Base-by-base conservation (phyloP, 306 rosid species). In the Trichosanthes truncata region DNA sequence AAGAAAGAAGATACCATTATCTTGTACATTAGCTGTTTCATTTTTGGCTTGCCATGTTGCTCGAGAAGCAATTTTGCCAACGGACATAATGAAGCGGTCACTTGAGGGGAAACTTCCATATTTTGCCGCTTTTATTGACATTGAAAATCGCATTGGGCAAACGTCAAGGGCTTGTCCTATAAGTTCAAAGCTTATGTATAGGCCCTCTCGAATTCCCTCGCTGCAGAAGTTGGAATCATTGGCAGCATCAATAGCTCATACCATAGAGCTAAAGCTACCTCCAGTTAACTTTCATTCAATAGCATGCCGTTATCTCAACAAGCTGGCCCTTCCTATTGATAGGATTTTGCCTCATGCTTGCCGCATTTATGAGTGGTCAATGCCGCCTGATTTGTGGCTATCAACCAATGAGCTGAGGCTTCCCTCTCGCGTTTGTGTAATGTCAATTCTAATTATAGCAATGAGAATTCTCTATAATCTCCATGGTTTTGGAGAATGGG, bases 401-500 rank as follows among this genome's bases (percentile, higher is more conserved):
- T 87, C 96, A 53, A 74, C 84, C 23, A 90, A 80, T 80, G 90
- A 88, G 81, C 85, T 85, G 83, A 89, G 85, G 87, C 89, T 90
- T 72, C 98, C 98, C 41, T 86, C 92, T 78, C 94, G 93, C 63
- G 93, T 89, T 49, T 88, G 90, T 73, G 97, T 92, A 20, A 90
- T 92, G 91, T 94, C 97, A 40, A 77, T 94, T 82, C 83, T 94
- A 84, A 90, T 92, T 74, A 88, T 92, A 31, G 93, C 95, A 35
- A 90, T 94, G 73, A 87, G 98, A 84, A 87, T 87, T 61, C 80
- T 89, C 68, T 94, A 85, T 84, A 86, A 91, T 57, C 82, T 94
- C 82, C 86, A 94, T 84, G 98, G 96, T 68, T 84, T 86, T 72
- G 97, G 97, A 77, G 94, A 78, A 77, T 94, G 98, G 98, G 98